Base-by-base conservation (phyloP, 73 alveolate genomes). In the Paramecium sexaurelia region DNA sequence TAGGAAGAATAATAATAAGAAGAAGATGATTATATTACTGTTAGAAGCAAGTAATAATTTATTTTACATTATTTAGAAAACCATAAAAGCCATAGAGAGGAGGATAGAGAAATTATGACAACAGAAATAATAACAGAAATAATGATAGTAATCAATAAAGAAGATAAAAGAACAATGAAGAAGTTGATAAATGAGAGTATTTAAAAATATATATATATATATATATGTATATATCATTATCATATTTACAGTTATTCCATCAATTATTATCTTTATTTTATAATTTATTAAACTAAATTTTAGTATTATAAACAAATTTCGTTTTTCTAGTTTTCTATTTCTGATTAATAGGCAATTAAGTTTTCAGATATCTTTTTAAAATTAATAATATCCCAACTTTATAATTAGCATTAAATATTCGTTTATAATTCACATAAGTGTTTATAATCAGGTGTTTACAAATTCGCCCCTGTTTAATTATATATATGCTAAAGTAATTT, bases 41-140 rank as follows among this genome's bases (percentile, higher is more conserved):
- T 57, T 57, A 32, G 40, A 57, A 24, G 40, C 40, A 57, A 32
- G 82, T 57, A 57, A 6, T 8, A 57, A 9, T 20, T 27, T 22
- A 15, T 24, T 57, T 57, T 57, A 57, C 22, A 2, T 5, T 3
- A 27, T 57, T 24, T 57, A 57, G 82, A 57, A 27, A 57, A 57
- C 43, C 82, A 57, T 57, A 57, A 8, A 55, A 55, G 17, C 75
- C 75, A 55, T 55, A 55, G 36, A 57, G 82, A 57, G 82, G 82
- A 57, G 82, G 82, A 22, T 27, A 57, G 11, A 57, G 82, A 20
- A 57, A 57, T 20, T 57, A 57, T 57, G 82, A 57, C 5, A 57
- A 57, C 22, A 57, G 82, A 57, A 57, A 32, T 9, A 57, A 57
- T 4, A 57, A 57, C n/a, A 57, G 45, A 57, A 57, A 57, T 7